Conservation (phyloP, 768 basidiomycete species). For the Auricularia auricula-judae region DNA sequence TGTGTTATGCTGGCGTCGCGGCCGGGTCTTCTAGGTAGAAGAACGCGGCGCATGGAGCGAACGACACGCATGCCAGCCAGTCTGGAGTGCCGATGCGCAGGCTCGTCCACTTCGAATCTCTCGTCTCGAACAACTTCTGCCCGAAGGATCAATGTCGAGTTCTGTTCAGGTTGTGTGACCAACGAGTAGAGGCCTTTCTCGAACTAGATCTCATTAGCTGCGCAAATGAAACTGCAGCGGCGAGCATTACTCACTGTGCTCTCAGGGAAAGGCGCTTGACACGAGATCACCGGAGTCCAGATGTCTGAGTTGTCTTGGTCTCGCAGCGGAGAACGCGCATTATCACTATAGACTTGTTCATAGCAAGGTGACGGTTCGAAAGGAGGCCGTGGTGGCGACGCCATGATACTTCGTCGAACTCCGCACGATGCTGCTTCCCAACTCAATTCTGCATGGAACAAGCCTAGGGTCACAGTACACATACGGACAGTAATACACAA, state of each 20-base stretch:
- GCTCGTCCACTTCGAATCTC: not conserved
- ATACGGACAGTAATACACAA: no score
- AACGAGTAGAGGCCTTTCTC: slow-evolving; percentile 59
- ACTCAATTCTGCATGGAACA: not conserved
- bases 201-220: slow-evolving; percentile 39
- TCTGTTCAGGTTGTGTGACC: slow-evolving; percentile 84
- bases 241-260: not conserved
- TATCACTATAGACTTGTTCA: not conserved
- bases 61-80: slow-evolving; percentile 30
- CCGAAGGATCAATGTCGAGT: slow-evolving; percentile 81
- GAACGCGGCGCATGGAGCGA: slow-evolving; percentile 49
- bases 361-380: not conserved
- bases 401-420: not conserved
- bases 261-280: not conserved
- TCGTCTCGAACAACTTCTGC: slow-evolving; percentile 52
- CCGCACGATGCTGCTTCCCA: not conserved
- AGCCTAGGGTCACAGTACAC: not conserved
- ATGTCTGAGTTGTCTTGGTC: not conserved
- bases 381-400: not conserved
- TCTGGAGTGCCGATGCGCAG: slow-evolving; percentile 19
- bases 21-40: slow-evolving; percentile 70
- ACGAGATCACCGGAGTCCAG: not conserved
- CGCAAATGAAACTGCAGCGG: not conserved
- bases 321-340: not conserved
- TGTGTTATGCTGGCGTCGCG: slow-evolving; percentile 69